Evolutionary conservation across 2,329 filamentous ascomycete species (phyloP), one percentile per base, ranked within the genome.

Genomic region (Neofusicoccum sp.): DNA sequence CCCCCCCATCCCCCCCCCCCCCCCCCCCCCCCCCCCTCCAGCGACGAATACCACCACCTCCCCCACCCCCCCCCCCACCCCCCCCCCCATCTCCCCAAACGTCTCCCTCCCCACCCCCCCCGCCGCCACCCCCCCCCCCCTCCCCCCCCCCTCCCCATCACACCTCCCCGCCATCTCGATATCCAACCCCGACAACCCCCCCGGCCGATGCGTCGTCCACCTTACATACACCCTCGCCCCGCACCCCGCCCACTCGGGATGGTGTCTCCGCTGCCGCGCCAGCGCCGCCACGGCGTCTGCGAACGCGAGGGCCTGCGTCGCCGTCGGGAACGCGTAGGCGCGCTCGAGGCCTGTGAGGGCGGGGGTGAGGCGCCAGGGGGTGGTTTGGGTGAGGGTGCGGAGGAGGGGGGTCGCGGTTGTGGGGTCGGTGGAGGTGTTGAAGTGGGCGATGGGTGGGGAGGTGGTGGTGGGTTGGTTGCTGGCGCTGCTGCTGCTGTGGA

Each of bases 161-260:
- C 29, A 34, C n/a, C 2, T 41, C 52, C n/a, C 9, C 7, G 52
- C 52, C 3, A 28, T 14, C 29, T 14, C 29, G 3, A 56, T 8
- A 22, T 56, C 52, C 1, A 1, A 28, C 22, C 1, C 3, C 14
- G 28, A 29, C 29, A 56, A n/a, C 28, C 52, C 52, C 28, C 3
- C 5, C 39, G 39, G 39, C 28, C 5, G 2, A 6, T 56, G 39
- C 39, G 39, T 58, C 54, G 39, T 58, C 39, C 39, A 45, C 39
- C 29, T 39, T 41, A 58, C 41, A 16, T 45, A 36, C 29, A 58
- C 54, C 9, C n/a, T 7, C n/a, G 29, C n/a, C 39, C 54, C 41
- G 39, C 54, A 58, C 39, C 54, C 54, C 14, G 14, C n/a, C 54
- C 41, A 45, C 14, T 58, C 54, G n/a, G 54, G 54, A 3, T 58